Base-by-base conservation (phyloP, 768 basidiomycete genomes). In the Megacollybia marginata region DNA sequence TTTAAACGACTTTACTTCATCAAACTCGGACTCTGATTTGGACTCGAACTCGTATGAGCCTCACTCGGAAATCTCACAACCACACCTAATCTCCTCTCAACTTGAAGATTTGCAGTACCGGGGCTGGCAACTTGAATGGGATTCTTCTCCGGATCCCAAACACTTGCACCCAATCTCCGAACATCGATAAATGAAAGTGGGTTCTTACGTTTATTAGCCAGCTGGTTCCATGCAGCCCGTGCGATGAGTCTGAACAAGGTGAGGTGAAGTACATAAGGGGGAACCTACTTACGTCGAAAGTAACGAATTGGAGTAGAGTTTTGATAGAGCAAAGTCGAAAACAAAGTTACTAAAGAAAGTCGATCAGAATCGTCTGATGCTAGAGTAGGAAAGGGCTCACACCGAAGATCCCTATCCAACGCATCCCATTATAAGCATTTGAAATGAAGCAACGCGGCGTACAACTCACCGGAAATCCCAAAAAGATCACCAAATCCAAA, bases 291-390 rank as follows among this genome's bases (percentile, higher is more conserved):
- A 51, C 50, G 23, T 47, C 18, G 50, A 46, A 15, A 51, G 45
- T 16, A 51, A 18, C 15, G 50, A 36, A 44, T 46, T 51, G 32
- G 44, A 19, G 50, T 51, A 51, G 8, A 46, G 18, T 10, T 50
- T 50, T 12, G 44, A 44, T 9, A 50, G 34, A 44, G 49, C 34
- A 36, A 46, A 51, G 20, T 45, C 50, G 34, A 44, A 51, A n/a
- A 46, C 19, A 34, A 51, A 47, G 34, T 46, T 15, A 18, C 33
- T 44, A 9, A n/a, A n/a, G n/a, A n/a, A n/a, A n/a, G 23, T 28
- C 19, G 18, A n/a, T 2, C 20, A 31, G 9, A 49, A 15, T 12
- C 12, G 18, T 11, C 33, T 13, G 19, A 33, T 48, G 36, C 38
- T 28, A 28, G 18, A 18, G 38, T 5, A 15, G 23, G 19, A 44